Conservation (phyloP, 441 rosid species). For the Metrosideros polymorpha region DNA sequence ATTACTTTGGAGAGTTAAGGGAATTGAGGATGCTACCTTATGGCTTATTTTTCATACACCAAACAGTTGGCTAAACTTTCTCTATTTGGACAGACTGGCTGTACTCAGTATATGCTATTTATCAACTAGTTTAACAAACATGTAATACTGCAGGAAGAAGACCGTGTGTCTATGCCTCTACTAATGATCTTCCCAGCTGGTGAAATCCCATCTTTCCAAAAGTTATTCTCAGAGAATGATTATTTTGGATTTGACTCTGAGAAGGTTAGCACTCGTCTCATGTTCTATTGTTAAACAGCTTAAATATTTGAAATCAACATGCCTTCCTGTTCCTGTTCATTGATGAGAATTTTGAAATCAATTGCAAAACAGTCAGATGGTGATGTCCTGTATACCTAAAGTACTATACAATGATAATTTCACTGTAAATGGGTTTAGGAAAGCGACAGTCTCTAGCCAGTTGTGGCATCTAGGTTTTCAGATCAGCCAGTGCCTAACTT, state of each 20-base stretch:
- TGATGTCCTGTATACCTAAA: background rate
- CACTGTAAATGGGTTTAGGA: background rate
- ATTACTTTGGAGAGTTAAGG: background rate
- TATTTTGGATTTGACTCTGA: slow-evolving; percentile 56
- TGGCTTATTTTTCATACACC: background rate
- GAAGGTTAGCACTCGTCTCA: slow-evolving; percentile 38
- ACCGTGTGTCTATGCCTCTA: slow-evolving; percentile 52
- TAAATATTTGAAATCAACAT: background rate
- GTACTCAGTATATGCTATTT: background rate
- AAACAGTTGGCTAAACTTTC: background rate
- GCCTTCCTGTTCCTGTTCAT: background rate
- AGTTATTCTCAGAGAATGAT: slow-evolving; percentile 39
- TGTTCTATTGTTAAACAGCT: background rate
- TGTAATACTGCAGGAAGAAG: slow-evolving; percentile 39
- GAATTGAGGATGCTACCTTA: background rate
- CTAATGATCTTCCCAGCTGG: slow-evolving; percentile 41
- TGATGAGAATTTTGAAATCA: background rate
- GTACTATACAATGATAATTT: background rate
- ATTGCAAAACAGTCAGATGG: too few species aligned
- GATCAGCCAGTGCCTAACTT: background rate
- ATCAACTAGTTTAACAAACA: background rate
- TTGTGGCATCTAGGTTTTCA: background rate
- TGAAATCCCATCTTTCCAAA: slow-evolving; percentile 31
- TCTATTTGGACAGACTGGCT: background rate
- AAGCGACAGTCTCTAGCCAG: background rate